phyloP scores from a whole-genome alignment of 768 basidiomycete species.

The Dendrothele bispora region DNA sequence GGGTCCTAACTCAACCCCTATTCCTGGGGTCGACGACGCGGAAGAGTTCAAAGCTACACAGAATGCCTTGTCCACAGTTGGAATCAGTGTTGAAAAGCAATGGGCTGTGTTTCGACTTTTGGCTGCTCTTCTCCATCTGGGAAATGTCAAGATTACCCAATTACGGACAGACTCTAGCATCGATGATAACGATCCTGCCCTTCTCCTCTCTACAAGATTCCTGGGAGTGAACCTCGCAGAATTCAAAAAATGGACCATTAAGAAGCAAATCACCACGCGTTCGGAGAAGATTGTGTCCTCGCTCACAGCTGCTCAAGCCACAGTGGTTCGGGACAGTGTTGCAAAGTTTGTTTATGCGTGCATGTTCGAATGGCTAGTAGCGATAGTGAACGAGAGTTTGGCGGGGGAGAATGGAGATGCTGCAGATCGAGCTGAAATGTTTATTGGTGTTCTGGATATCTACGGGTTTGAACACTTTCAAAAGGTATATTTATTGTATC shows the following conservation, averaged over 20 bases:
- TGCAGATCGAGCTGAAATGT: constrained; percentile 90
- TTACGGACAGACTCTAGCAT: constrained; percentile 80
- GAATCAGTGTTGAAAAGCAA: constrained; percentile 96
- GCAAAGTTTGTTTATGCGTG: constrained; percentile 99
- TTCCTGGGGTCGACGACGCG: constrained; percentile 90
- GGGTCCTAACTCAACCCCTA: constrained; percentile 83
- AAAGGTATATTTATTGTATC: constrained; percentile 52
- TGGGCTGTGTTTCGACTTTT: constrained; percentile 97
- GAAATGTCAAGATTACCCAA: constrained; percentile 90
- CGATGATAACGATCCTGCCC: constrained; percentile 78
- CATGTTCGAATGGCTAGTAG: constrained; percentile 97
- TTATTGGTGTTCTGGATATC: constrained; percentile 98
- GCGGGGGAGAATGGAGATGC: constrained; percentile 94
- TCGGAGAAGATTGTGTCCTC: constrained; percentile 93
- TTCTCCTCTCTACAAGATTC: constrained; percentile 83
- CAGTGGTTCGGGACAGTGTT: constrained; percentile 92
- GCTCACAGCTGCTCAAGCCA: constrained; percentile 85
- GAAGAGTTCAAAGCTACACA: constrained; percentile 95
- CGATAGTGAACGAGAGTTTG: constrained; percentile 95
- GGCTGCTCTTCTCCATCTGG: constrained; percentile 93
- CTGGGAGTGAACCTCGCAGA: constrained; percentile 87
- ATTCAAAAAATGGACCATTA: constrained; percentile 98
- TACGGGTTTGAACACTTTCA: constrained; percentile 98
- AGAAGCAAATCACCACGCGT: constrained; percentile 94
- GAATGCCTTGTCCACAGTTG: constrained; percentile 93